phyloP scores from a whole-genome alignment of 352 stramenopile species.

The Phytopythium chamaehyphon region DNA sequence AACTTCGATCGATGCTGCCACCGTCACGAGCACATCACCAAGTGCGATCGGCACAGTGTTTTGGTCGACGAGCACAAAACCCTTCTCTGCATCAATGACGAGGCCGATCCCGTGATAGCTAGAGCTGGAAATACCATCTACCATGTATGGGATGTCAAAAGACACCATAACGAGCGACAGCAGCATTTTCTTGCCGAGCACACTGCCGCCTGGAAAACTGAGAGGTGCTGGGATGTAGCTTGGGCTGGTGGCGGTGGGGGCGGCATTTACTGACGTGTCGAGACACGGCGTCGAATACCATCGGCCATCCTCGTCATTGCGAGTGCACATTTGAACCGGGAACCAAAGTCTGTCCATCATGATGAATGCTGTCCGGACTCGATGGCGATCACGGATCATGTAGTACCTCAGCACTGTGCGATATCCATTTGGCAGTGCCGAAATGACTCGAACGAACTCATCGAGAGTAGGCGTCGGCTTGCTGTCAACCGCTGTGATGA shows the following conservation, averaged over 20 bases:
- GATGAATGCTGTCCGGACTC: constrained; percentile 81
- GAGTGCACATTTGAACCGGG: constrained; percentile 72
- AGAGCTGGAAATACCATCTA: constrained; percentile 88
- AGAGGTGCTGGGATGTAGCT: constrained; percentile 52
- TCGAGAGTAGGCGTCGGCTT: constrained; percentile 79
- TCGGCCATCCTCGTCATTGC: constrained; percentile 66
- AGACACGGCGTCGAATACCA: constrained; percentile 54
- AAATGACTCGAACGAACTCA: constrained; percentile 74
- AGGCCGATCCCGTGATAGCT: constrained; percentile 88
- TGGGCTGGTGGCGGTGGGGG: constrained; percentile 33
- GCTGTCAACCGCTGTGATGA: constrained; percentile 83
- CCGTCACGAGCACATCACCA: constrained; percentile 84
- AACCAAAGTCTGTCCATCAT: constrained; percentile 91
- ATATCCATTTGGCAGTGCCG: constrained; percentile 68
- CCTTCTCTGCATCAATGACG: constrained; percentile 76
- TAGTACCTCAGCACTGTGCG: constrained; percentile 85
- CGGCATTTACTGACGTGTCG: constrained; percentile 15
- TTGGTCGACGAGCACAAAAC: constrained; percentile 91
- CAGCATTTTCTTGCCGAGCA: constrained; percentile 66
- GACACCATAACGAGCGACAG: constrained; percentile 87
- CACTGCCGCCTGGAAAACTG: constrained; percentile 65
- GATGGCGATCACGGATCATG: constrained; percentile 83
- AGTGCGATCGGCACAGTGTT: constrained; percentile 89
- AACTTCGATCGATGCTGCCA: constrained; percentile 86
- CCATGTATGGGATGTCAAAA: constrained; percentile 92